Evolutionary conservation across 768 basidiomycete species (phyloP), one percentile per base, ranked within the genome.

Genomic region (Suillus paluster): DNA sequence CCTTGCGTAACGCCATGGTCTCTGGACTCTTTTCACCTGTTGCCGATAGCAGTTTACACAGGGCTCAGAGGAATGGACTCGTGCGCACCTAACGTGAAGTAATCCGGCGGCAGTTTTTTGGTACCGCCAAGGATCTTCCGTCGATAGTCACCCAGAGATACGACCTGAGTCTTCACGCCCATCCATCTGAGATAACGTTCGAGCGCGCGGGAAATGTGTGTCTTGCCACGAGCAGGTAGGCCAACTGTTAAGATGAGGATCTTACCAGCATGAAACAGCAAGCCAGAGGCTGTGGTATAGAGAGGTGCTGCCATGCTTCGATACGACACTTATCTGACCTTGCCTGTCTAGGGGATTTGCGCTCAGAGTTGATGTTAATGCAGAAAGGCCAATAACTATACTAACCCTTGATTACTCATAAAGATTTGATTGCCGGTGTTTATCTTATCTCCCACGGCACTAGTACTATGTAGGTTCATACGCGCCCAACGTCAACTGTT

Each of bases 121-220:
- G 95, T 92, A 0, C 91, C 90, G 9, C 97, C 97, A 17, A 99
- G 79, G 0, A 88, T 86, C 81, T 94, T 94, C 57, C 97, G 79
- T 50, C 97, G 86, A 75, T 97, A 95, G 76, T 99, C 97, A 23
- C 97, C 97, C 11, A 99, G 81, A 7, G 95, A 96, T 60, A 98
- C 89, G 58, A 99, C 97, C 65, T 91, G 86, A 0, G 95, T 97
- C 77, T 97, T 98, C 58, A 99, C 93, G 34, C 97, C 97, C 76
- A 94, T 92, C 97, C 97, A 99, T 74, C 95, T 84, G 1, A 99
- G 84, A 76, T 99, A 99, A n/a, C 97, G 87, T 74, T 99, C 97
- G 14, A 99, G 83, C 8, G 97, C 90, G 42, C 96, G 86, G 1
- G 95, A 97, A 60, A 99, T 94, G 74, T 99, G 97, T 0, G 97